A percentile compares a stretch with the other conserved stretches of the same genome.
Evolutionary conservation across 768 basidiomycete species (phyloP).

Genomic region (Ramaria sp.): DNA sequence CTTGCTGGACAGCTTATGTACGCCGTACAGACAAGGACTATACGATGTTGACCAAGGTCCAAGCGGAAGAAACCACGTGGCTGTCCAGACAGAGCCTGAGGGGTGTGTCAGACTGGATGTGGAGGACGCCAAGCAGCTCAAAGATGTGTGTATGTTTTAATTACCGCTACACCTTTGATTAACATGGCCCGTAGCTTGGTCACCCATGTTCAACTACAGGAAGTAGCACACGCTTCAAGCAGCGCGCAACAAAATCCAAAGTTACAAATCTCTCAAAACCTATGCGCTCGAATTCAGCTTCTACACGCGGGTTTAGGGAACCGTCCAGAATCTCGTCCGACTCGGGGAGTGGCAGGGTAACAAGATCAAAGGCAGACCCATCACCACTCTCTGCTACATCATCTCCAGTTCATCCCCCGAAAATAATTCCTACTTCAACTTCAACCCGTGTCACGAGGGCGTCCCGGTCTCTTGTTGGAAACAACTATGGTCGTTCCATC

Average conservation of each 20-base stretch:
- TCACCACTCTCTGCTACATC: neutral
- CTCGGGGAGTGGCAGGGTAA: neutral
- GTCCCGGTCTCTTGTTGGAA: neutral
- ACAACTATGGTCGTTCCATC: neutral
- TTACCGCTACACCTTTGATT: neutral
- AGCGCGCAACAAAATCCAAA: neutral
- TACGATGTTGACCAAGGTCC: neutral
- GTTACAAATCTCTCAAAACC: neutral
- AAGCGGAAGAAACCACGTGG: neutral
- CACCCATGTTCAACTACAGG: neutral
- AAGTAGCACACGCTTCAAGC: neutral
- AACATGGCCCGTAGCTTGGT: neutral
- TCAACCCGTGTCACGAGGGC: neutral
- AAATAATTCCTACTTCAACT: neutral
- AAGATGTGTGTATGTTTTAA: neutral
- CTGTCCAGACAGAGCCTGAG: conserved; percentile 6
- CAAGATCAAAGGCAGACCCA: neutral
- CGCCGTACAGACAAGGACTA: neutral
- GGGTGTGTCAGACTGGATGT: neutral
- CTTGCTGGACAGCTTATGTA: conserved; percentile 1
- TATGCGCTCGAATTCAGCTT: neutral
- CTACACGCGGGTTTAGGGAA: neutral
- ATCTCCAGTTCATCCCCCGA: neutral
- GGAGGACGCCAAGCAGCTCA: neutral
- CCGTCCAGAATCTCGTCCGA: neutral